These are phyloP conservation scores for Rhinocladiella mackenziei DNA, from an alignment of 2,329 filamentous ascomycete genomes.

Conservation along the genomic window DNA sequence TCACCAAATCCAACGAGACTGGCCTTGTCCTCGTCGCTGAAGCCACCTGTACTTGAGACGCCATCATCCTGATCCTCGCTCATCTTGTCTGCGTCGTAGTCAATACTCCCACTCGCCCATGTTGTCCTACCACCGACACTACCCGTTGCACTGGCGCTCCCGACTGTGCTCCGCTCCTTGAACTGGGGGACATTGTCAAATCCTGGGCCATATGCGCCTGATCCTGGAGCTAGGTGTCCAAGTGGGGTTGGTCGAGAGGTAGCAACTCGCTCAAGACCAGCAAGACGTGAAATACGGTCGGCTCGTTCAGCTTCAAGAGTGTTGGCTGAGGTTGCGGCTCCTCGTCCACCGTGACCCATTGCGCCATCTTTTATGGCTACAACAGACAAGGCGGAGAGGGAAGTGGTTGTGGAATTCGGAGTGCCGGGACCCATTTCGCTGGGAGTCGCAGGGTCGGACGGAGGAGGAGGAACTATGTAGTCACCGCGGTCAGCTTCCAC, in stretches of 20 bases:
- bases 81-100: slow-evolving; percentile 54
- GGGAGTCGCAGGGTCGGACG: slow-evolving; percentile 78
- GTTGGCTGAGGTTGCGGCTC: slow-evolving; percentile 57
- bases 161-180: slow-evolving; percentile 82
- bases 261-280: slow-evolving; percentile 82
- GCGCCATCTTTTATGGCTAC: slow-evolving; percentile 96
- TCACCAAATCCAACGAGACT: slow-evolving; percentile 90
- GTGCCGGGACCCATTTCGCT: slow-evolving; percentile 87
- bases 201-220: slow-evolving; percentile 32
- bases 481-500: slow-evolving; percentile 61
- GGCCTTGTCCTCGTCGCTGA: slow-evolving; percentile 79
- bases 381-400: slow-evolving; percentile 84
- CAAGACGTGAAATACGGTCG: slow-evolving; percentile 89
- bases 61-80: slow-evolving; percentile 61
- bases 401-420: slow-evolving; percentile 86
- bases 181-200: slow-evolving; percentile 73
- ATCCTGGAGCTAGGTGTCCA: slow-evolving; percentile 37
- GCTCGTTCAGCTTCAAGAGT: slow-evolving; percentile 88
- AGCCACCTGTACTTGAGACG: slow-evolving; percentile 65
- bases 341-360: slow-evolving; percentile 65
- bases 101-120: slow-evolving; percentile 63
- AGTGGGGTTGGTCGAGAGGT: slow-evolving; percentile 58
- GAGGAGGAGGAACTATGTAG: slow-evolving; percentile 78
- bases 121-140: slow-evolving; percentile 64
- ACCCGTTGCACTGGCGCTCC: slow-evolving; percentile 81